phyloP scores from a whole-genome alignment of 371 early-diverging fungal genomes.

The Circinella minor region DNA sequence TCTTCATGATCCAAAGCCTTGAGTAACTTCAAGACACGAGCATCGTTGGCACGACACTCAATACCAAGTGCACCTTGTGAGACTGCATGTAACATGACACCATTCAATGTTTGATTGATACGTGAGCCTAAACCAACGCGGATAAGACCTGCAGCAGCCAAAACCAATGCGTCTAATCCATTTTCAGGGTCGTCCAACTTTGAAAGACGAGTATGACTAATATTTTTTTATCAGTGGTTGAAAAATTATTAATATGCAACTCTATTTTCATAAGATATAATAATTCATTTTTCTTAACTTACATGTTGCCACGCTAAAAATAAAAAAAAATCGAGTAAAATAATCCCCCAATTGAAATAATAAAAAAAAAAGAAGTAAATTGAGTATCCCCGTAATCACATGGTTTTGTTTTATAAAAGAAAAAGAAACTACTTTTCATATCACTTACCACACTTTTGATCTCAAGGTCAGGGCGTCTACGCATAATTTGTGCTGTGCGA shows the following conservation, averaged over 20 bases:
- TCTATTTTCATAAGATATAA: too few relatives aligned
- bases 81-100: constrained; percentile 87
- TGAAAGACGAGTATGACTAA: constrained; percentile 83
- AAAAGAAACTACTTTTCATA: constrained; percentile 7
- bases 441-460: constrained; percentile 81
- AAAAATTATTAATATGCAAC: too few relatives aligned
- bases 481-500: constrained; percentile 86
- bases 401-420: too few relatives aligned
- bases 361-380: constrained; percentile 5
- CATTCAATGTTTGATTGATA: constrained; percentile 73
- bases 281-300: constrained; percentile 18
- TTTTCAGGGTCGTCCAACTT: constrained; percentile 86
- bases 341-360: neutral
- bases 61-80: constrained; percentile 94
- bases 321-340: neutral
- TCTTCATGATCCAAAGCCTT: constrained; percentile 65
- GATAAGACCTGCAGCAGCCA: constrained; percentile 90
- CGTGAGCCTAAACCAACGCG: constrained; percentile 73
- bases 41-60: constrained; percentile 82
- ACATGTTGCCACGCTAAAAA: constrained; percentile 49
- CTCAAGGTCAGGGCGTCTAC: constrained; percentile 76
- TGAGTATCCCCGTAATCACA: neutral
- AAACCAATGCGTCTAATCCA: constrained; percentile 79
- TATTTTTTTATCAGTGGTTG: too few relatives aligned
- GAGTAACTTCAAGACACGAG: constrained; percentile 49